Conservation (phyloP, 352 stramenopile species). For the Globisporangium irregulare region DNA sequence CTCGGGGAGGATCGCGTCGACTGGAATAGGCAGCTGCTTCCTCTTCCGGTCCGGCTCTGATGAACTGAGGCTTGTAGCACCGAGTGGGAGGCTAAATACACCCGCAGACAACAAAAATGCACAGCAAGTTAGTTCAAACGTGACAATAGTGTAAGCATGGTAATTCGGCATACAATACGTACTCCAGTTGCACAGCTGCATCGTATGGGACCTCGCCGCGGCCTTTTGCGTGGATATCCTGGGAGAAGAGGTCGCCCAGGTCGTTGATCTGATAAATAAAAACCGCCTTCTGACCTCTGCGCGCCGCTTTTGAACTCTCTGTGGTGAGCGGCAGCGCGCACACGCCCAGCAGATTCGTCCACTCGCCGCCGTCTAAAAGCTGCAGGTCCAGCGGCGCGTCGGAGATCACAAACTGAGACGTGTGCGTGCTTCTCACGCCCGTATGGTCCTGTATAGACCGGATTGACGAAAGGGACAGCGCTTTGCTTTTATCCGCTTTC, state of each 20-base stretch:
- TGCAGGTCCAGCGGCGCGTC: slow-evolving; percentile 61
- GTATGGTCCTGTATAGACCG: slow-evolving; percentile 39
- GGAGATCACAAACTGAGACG: slow-evolving; percentile 51
- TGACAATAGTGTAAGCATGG: not conserved
- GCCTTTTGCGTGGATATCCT: slow-evolving; percentile 36
- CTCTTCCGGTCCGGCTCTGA: slow-evolving; percentile 17
- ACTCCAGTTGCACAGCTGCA: slow-evolving; percentile 54
- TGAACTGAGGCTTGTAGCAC: slow-evolving; percentile 34
- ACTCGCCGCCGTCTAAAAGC: slow-evolving; percentile 58
- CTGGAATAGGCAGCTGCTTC: slow-evolving; percentile 42
- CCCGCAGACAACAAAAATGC: not conserved
- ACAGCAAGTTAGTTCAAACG: not conserved
- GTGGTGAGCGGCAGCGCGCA: slow-evolving; percentile 26
- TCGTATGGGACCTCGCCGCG: slow-evolving; percentile 33
- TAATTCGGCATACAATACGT: slow-evolving; percentile 27
- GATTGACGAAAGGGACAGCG: slow-evolving; percentile 37
- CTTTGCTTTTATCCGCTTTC: slow-evolving; percentile 21
- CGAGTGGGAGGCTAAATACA: slow-evolving; percentile 45
- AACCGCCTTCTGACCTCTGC: slow-evolving; percentile 21
- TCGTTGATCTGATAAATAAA: slow-evolving; percentile 67
- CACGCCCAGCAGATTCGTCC: slow-evolving; percentile 48
- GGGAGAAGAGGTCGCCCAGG: slow-evolving; percentile 61
- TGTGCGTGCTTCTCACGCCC: slow-evolving; percentile 13
- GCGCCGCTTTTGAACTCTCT: not conserved
- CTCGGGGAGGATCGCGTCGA: slow-evolving; percentile 59